Percentiles rank a stretch among this genome's conserved stretches.
Evolutionary conservation across 805 yeast species (phyloP).

Genomic region (Metschnikowia lunata): DNA sequence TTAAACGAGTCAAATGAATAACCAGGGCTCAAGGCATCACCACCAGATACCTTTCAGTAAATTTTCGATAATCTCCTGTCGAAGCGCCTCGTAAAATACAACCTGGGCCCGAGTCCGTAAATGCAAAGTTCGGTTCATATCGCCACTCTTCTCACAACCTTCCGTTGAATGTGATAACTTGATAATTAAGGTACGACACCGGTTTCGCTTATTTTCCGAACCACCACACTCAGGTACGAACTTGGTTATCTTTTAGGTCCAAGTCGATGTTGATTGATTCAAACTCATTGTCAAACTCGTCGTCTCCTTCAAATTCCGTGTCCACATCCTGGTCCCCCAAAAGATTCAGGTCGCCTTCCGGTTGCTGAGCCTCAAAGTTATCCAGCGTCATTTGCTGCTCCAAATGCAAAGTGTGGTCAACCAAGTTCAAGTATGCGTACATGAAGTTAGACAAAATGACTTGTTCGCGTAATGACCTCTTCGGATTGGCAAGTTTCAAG

Average conservation of each 20-base stretch:
- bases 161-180: no score
- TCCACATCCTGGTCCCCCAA: slow-evolving; percentile 17
- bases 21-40: no score
- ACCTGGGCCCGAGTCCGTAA: no score
- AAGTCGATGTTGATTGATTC: slow-evolving; percentile 16
- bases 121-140: no score
- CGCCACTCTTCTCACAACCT: no score
- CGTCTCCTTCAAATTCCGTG: slow-evolving; percentile 19
- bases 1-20: no score
- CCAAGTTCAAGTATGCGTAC: slow-evolving; percentile 94
- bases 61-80: no score
- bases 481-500: slow-evolving; percentile 89
- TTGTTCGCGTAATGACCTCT: slow-evolving; percentile 86
- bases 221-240: neutral
- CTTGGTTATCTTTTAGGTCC: slow-evolving; percentile 11
- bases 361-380: slow-evolving; percentile 13
- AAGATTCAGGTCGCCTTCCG: slow-evolving; percentile 14
- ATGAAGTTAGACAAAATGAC: slow-evolving; percentile 91
- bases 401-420: slow-evolving; percentile 81
- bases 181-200: no score
- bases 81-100: no score
- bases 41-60: no score
- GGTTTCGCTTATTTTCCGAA: no score
- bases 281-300: slow-evolving; percentile 14
- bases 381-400: slow-evolving; percentile 49